A percentile compares a stretch with the other conserved stretches of the same genome.
Evolutionary conservation across 2,329 filamentous ascomycete species (phyloP).

Genomic region (Fusarium mundagurra): DNA sequence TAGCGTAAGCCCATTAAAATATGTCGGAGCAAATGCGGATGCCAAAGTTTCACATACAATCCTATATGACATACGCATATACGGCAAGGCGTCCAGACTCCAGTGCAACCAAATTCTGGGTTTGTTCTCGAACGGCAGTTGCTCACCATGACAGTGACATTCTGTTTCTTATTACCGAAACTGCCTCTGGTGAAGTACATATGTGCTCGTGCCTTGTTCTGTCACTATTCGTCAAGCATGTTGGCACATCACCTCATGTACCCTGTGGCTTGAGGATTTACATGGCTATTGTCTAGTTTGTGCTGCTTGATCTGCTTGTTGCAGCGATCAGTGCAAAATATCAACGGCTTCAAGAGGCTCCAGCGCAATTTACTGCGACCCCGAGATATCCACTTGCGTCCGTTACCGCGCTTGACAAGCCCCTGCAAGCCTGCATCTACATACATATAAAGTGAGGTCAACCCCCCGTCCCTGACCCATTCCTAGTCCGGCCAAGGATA

Average conservation of each 20-base stretch:
- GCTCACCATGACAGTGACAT: not conserved
- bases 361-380: conserved; percentile 41
- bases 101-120: not conserved
- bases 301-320: not conserved
- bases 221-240: not conserved
- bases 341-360: conserved; percentile 9
- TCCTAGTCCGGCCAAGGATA: conserved; percentile 25
- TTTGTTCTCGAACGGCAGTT: not conserved
- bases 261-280: conserved; percentile 21
- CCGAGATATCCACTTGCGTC: conserved; percentile 34
- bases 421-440: conserved; percentile 30
- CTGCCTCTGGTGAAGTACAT: not conserved
- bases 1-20: conserved; percentile 6
- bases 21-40: not conserved
- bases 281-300: not conserved
- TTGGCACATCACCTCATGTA: not conserved
- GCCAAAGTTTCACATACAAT: conserved; percentile 2
- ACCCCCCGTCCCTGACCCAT: conserved; percentile 20
- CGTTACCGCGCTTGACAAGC: conserved; percentile 12
- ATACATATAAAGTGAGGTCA: conserved; percentile 11
- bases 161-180: not conserved
- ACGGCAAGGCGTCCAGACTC: not conserved
- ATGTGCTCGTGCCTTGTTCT: not conserved
- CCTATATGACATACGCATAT: not conserved
- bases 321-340: not conserved